Evolutionary conservation across 1,284 basidiomycete species (phyloP), one percentile per base, ranked within the genome.

Genomic region (Boletellus dicymbophilus): DNA sequence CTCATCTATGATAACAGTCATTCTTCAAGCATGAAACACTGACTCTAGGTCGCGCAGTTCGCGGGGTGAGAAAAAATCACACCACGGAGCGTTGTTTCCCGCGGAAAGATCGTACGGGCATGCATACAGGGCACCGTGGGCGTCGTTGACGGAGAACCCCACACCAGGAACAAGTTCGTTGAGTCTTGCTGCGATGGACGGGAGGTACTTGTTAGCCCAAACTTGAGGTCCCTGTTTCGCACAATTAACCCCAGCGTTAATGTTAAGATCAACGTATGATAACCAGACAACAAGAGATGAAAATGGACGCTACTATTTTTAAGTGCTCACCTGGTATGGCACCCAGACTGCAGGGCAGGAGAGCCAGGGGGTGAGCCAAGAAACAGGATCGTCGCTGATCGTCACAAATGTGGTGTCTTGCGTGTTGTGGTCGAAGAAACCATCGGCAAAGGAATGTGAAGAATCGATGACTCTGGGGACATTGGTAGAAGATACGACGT

Each of bases 31-130:
- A n/a, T n/a, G n/a, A n/a, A n/a, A 39, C 37, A 56, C 72, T 44
- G 52, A 70, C 72, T 76, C 75, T 45, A 78, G 70, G 44, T 67
- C 55, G 44, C 62, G 56, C 37, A 78, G 58, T 54, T 79, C 76
- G 13, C 52, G 51, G 18, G 48, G 42, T 9, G 60, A 65, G 60
- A 78, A 78, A 21, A 68, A 71, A 33, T 57, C 59, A 54, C 75
- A 78, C 75, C 77, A 78, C 1, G 72, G 70, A 16, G 70, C 72
- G 23, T 58, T 55, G 3, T 68, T 68, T 46, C 61, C 61, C 13
- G 67, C 64, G 6, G 75, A 76, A 37, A 72, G 64, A 53, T 76
- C 75, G 53, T 75, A 78, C 28, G 75, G 74, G 50, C 75, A 77
- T 8, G 71, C 73, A 56, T 74, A 78, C 20, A 78, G 58, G 39